These are phyloP conservation scores for Lepiota brunneoincarnata DNA, from an alignment of 768 basidiomycete species.

Conservation along the genomic window DNA sequence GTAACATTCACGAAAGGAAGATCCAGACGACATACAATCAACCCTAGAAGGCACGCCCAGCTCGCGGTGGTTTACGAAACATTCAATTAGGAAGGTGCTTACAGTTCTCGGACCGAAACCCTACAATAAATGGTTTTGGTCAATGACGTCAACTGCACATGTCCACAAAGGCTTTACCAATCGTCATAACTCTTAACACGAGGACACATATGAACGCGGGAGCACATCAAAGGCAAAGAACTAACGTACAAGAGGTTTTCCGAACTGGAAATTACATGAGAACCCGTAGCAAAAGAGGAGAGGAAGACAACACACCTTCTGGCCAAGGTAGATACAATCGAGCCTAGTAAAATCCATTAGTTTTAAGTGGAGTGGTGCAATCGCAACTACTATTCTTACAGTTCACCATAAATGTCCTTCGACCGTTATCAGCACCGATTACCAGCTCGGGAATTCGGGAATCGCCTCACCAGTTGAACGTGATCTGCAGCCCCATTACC, in stretches of 20 bases:
- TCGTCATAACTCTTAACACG: constrained; percentile 36
- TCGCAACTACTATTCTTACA: constrained; percentile 42
- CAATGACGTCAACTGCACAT: not conserved
- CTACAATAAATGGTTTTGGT: constrained; percentile 26
- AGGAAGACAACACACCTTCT: constrained; percentile 61
- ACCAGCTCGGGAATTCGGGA: not conserved
- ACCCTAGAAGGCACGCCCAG: constrained; percentile 39
- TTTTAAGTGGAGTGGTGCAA: not conserved
- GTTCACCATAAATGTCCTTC: constrained; percentile 95
- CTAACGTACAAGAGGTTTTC: constrained; percentile 65
- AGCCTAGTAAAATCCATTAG: constrained; percentile 43
- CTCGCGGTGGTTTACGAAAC: constrained; percentile 1
- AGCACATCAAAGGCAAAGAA: not conserved
- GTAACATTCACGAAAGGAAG: not conserved
- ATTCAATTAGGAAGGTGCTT: constrained; percentile 25
- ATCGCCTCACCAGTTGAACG: constrained; percentile 64
- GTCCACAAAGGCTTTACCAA: constrained; percentile 26
- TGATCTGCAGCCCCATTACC: constrained; percentile 97
- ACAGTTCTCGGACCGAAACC: constrained; percentile 76
- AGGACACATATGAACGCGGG: not conserved
- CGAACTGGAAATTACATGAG: constrained; percentile 44
- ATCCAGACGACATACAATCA: constrained; percentile 51
- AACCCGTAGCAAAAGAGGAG: not conserved
- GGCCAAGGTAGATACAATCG: constrained; percentile 96
- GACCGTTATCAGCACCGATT: not conserved